These are phyloP conservation scores for Umbelopsis isabellina DNA, from an alignment of 192 early-diverging fungal genomes.

Conservation along the genomic window DNA sequence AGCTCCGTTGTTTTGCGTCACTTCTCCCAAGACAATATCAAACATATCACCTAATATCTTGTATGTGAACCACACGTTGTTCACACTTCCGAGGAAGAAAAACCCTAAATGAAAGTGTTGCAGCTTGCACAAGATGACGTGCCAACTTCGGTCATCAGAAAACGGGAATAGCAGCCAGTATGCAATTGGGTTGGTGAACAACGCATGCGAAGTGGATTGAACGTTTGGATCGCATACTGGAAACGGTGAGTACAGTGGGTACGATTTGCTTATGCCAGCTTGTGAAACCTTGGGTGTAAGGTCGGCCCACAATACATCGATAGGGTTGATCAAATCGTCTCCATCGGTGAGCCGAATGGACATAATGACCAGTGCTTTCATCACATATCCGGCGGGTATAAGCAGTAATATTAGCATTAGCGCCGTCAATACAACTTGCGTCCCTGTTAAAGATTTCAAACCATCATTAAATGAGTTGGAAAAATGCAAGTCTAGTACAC, in stretches of 20 bases:
- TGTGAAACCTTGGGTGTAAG: background rate
- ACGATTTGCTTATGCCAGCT: background rate
- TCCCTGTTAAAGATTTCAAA: conserved; percentile 10
- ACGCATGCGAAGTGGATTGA: conserved; percentile 8
- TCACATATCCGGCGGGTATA: conserved; percentile 38
- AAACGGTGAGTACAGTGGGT: conserved; percentile 35
- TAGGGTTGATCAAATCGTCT: background rate
- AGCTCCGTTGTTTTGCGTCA: background rate
- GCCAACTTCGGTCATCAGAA: conserved; percentile 50
- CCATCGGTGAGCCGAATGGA: conserved; percentile 1
- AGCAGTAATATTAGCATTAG: conserved; percentile 26
- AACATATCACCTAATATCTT: conserved; percentile 60
- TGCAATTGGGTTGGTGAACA: conserved; percentile 20
- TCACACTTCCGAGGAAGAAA: conserved; percentile 57
- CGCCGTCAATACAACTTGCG: conserved; percentile 27
- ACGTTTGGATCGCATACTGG: conserved; percentile 29
- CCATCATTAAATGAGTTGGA: background rate
- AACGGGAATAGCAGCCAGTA: conserved; percentile 49
- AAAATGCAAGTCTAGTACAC: background rate
- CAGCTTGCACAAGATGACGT: conserved; percentile 48
- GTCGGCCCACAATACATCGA: background rate
- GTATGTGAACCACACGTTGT: conserved; percentile 56
- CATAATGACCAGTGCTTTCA: conserved; percentile 34
- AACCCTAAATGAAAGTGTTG: conserved; percentile 61
- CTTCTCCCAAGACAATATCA: conserved; percentile 44